phyloP scores from a whole-genome alignment of 768 basidiomycete genomes.

The Vararia minispora region DNA sequence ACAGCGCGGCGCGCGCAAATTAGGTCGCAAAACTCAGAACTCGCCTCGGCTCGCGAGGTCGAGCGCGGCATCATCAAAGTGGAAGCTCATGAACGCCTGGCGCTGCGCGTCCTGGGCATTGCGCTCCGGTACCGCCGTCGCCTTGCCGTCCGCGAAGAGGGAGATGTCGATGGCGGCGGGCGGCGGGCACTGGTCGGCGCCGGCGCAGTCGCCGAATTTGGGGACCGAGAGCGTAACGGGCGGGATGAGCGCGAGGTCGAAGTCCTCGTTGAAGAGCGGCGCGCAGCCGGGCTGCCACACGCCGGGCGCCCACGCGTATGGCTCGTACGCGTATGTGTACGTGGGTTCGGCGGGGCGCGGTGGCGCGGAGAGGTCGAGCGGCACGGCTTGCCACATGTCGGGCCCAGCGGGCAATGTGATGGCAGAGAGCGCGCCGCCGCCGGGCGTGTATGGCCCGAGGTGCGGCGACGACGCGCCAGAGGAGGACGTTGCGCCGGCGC shows the following conservation, averaged over 20 bases:
- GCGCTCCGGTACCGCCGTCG: too few species aligned
- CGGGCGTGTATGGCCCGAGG: constrained; percentile 6
- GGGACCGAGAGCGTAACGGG: constrained; percentile 49
- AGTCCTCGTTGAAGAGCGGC: constrained; percentile 47
- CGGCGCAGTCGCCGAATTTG: constrained; percentile 24
- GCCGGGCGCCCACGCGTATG: constrained; percentile 23
- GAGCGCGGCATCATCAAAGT: too few species aligned
- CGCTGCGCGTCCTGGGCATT: too few species aligned
- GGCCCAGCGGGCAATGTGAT: neutral
- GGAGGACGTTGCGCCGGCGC: constrained; percentile 8
- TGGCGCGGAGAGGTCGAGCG: constrained; percentile 2
- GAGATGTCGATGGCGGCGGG: neutral
- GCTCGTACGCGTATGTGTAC: constrained; percentile 17
- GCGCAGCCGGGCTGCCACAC: constrained; percentile 26
- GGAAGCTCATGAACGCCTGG: too few species aligned
- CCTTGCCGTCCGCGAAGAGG: too few species aligned
- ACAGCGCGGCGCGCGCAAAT: too few species aligned
- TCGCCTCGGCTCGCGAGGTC: too few species aligned
- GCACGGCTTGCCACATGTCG: too few species aligned
- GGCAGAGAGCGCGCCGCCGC: neutral
- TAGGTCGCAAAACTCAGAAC: too few species aligned
- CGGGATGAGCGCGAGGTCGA: constrained; percentile 54
- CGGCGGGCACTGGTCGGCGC: constrained; percentile 4
- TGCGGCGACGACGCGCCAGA: constrained; percentile 12
- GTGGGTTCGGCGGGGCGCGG: constrained; percentile 12